These are phyloP conservation scores for Gossypium gossypioides DNA, from an alignment of 441 rosid genomes.

Conservation along the genomic window DNA sequence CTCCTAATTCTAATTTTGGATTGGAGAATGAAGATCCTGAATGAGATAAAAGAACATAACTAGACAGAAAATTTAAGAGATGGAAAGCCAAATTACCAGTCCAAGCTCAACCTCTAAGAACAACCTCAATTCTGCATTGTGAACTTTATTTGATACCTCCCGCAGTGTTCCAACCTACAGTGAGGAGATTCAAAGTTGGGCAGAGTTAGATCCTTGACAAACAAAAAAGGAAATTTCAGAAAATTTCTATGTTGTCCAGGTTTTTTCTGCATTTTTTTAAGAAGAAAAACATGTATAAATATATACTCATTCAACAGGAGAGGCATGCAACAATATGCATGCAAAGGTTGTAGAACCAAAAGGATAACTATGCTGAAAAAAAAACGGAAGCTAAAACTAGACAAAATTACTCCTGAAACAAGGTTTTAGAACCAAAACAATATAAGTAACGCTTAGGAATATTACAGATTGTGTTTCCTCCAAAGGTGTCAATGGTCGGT, in stretches of 20 bases:
- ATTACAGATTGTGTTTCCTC: constrained; percentile 43
- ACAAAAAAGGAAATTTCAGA: not conserved
- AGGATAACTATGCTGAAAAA: not conserved
- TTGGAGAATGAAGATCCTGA: not conserved
- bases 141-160: constrained; percentile 37
- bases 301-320: not conserved
- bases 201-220: not conserved
- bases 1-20: not conserved
- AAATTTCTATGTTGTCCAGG: not conserved
- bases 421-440: not conserved
- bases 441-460: not conserved
- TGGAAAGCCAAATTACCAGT: constrained; percentile 27
- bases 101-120: constrained; percentile 44
- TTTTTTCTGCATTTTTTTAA: not conserved
- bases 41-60: not conserved
- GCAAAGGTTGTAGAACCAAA: not conserved
- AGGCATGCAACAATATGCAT: not conserved
- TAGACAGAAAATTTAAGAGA: not conserved
- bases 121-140: constrained; percentile 41
- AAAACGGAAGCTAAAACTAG: not conserved
- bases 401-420: not conserved
- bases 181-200: not conserved
- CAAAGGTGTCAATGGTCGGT: constrained; percentile 35
- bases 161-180: constrained; percentile 41
- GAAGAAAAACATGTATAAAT: not conserved